phyloP scores from a whole-genome alignment of 768 basidiomycete species.

The Filobasidium wieringae region DNA sequence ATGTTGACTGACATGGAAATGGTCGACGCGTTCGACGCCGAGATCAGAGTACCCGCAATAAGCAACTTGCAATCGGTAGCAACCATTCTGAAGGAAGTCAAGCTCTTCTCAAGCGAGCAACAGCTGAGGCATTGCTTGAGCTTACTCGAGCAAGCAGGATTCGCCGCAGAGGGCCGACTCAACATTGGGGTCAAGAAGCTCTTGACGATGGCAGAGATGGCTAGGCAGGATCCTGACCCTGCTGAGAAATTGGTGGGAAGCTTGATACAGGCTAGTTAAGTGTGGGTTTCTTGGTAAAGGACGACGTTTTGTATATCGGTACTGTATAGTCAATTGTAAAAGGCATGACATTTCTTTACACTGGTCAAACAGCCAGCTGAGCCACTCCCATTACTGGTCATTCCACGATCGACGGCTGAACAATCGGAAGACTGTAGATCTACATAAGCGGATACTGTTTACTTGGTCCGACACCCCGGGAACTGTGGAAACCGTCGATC shows the following conservation, averaged over 20 bases:
- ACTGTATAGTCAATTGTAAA: too few relatives aligned
- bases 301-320: background rate
- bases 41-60: constrained; percentile 74
- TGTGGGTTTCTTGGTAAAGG: too few relatives aligned
- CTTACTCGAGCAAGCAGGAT: constrained; percentile 63
- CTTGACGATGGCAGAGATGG: constrained; percentile 86
- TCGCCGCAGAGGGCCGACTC: constrained; percentile 49
- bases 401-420: too few relatives aligned
- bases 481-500: too few relatives aligned
- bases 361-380: too few relatives aligned
- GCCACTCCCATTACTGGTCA: too few relatives aligned
- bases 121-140: constrained; percentile 48
- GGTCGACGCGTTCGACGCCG: constrained; percentile 75
- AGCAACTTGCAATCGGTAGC: constrained; percentile 60
- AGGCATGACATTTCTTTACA: too few relatives aligned
- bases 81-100: constrained; percentile 61
- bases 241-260: constrained; percentile 45
- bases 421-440: too few relatives aligned
- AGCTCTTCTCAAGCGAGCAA: constrained; percentile 54
- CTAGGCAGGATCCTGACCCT: constrained; percentile 81
- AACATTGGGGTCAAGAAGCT: constrained; percentile 90
- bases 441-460: too few relatives aligned
- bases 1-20: constrained; percentile 81
- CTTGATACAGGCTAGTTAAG: constrained; percentile 19
- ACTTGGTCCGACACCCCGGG: too few relatives aligned